Percentiles rank a stretch among this genome's conserved stretches.
These are phyloP conservation scores for Wolfiporia cocos DNA, from an alignment of 1,284 basidiomycete species.

Conservation along the genomic window DNA sequence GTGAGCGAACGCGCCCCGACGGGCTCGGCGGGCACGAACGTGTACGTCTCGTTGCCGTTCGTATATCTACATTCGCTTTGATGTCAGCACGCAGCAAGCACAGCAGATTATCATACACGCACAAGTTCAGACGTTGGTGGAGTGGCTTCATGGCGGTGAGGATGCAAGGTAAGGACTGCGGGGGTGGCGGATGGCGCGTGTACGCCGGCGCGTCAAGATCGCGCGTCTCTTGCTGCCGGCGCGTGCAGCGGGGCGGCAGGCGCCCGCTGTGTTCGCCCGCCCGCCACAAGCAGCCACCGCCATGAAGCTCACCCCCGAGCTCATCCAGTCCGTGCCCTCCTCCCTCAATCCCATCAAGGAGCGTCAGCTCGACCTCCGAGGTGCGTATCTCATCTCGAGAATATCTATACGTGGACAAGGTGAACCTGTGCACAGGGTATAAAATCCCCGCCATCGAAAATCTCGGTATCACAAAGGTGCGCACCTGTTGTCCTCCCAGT, in stretches of 20 bases:
- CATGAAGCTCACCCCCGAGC: conserved; percentile 93
- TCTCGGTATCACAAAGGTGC: conserved; percentile 91
- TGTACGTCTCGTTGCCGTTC: conserved; percentile 68
- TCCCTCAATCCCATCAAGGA: conserved; percentile 90
- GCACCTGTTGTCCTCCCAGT: too few species aligned
- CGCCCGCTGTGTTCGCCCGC: not conserved
- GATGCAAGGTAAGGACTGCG: conserved; percentile 13
- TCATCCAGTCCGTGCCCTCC: conserved; percentile 73
- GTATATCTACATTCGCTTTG: conserved; percentile 41
- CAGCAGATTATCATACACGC: too few species aligned
- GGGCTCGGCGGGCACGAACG: conserved; percentile 64
- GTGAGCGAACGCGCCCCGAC: conserved; percentile 59
- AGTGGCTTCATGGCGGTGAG: conserved; percentile 52
- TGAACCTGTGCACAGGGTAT: conserved; percentile 58
- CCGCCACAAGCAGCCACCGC: conserved; percentile 17
- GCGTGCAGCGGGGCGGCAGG: conserved; percentile 1
- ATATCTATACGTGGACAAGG: too few species aligned
- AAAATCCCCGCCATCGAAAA: conserved; percentile 99
- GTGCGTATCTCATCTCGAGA: too few species aligned
- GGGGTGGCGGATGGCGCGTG: too few species aligned
- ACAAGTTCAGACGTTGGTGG: conserved; percentile 70
- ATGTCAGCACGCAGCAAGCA: too few species aligned
- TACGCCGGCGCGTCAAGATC: not conserved
- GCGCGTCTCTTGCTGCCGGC: conserved; percentile 8
- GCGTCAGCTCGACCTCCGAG: conserved; percentile 91